Base-by-base conservation (phyloP, 257 asterid species). In the Solanum paucissectum region DNA sequence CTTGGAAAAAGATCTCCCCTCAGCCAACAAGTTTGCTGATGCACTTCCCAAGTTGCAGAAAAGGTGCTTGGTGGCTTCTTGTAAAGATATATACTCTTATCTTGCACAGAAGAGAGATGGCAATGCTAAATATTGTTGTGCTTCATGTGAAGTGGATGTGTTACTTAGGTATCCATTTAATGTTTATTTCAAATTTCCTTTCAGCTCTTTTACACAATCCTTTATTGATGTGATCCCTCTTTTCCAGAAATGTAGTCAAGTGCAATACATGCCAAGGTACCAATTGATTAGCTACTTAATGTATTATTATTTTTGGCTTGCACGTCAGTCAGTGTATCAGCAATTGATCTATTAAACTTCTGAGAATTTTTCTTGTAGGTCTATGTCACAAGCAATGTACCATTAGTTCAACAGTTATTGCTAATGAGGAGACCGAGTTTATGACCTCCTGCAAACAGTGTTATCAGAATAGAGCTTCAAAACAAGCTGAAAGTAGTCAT, bases 191-290 rank as follows among this genome's bases (percentile, higher is more conserved):
- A 52, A 49, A 32, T 29, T 82, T 82, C 40, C 36, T 49, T 49
- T 82, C 69, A 82, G 68, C 44, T 82, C 69, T 82, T 82, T 71
- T 81, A n/a, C 8, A 20, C 86, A 49, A 77, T 72, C 89, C 85
- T 87, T 64, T 84, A 74, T 81, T 91, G 88, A 73, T 34, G 16
- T 46, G 85, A 90, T 89, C 55, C 29, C 85, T 87, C 86, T 85
- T 88, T 83, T 91, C 87, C 93, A 95, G 98, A 95, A 88, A 92
- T 87, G 94, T 92, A 49, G 93, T 90, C 87, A 91, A 87, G 90
- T 96, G 99, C 93, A 88, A 86, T 90, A 90, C 89, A 85, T 96
- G 99, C 87, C 93, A 94, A 95, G 99, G 98, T 96, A 95, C 55
- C 74, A 72, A 16, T 71, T 20, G 66, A 18, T 58, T 66, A 88